phyloP scores from a whole-genome alignment of 2,329 filamentous ascomycete genomes.

The Fusarium illudens region DNA sequence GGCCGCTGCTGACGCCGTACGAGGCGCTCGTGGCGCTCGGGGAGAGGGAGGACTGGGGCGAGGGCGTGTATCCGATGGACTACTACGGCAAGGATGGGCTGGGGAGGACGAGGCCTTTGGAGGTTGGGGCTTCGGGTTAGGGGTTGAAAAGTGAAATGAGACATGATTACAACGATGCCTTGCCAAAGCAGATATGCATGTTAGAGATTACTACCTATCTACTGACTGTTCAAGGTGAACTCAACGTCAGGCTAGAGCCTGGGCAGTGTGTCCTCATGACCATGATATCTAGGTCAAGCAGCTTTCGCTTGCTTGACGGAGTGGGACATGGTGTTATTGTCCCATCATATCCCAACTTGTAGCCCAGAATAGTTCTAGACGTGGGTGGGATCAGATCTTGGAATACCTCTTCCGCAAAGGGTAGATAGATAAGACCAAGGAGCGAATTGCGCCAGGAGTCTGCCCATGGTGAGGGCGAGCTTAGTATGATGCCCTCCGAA shows the following conservation, averaged over 20 bases:
- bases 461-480: background rate
- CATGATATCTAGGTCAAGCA: background rate
- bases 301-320: background rate
- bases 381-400: background rate
- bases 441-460: background rate
- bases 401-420: background rate
- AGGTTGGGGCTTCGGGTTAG: slow-evolving; percentile 40
- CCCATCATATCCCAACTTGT: background rate
- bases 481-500: background rate
- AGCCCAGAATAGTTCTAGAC: background rate
- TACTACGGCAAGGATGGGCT: slow-evolving; percentile 94
- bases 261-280: background rate
- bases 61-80: slow-evolving; percentile 92
- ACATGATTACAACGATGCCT: background rate
- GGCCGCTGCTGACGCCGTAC: slow-evolving; percentile 90
- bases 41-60: slow-evolving; percentile 77
- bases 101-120: slow-evolving; percentile 73
- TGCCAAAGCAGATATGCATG: background rate
- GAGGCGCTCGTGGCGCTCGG: slow-evolving; percentile 93
- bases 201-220: background rate
- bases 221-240: background rate
- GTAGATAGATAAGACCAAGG: background rate
- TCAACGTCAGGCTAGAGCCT: background rate
- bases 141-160: background rate
- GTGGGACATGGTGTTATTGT: background rate